Conservation (phyloP, 2,329 filamentous ascomycete species). For the Botryotinia convoluta region DNA sequence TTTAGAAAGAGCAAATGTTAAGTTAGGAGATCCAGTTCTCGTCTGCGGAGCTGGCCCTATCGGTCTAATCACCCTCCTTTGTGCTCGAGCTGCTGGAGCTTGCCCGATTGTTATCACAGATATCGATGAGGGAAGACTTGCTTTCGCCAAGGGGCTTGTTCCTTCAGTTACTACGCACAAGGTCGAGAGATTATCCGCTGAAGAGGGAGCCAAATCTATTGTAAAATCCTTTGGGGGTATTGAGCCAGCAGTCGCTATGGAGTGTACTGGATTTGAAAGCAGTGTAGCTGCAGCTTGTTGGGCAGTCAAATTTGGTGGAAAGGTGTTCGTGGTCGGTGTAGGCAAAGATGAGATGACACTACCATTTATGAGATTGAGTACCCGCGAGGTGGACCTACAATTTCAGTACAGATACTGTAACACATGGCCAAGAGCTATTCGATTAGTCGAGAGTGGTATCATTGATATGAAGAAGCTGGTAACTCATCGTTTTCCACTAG, state of each 20-base stretch:
- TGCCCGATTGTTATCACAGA: conserved; percentile 92
- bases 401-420: conserved; percentile 97
- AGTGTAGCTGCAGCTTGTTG: conserved; percentile 84
- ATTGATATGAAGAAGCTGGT: conserved; percentile 79
- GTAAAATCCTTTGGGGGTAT: conserved; percentile 70
- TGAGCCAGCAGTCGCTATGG: conserved; percentile 78
- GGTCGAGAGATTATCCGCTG: conserved; percentile 63
- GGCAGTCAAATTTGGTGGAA: conserved; percentile 90
- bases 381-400: conserved; percentile 88
- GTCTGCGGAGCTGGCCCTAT: conserved; percentile 94
- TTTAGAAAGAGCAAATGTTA: conserved; percentile 76
- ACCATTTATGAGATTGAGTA: conserved; percentile 90
- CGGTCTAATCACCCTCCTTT: conserved; percentile 83
- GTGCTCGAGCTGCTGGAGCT: conserved; percentile 80
- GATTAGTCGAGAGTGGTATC: conserved; percentile 79
- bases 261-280: conserved; percentile 93
- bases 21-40: conserved; percentile 81
- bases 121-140: conserved; percentile 80
- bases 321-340: conserved; percentile 94
- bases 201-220: conserved; percentile 68
- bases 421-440: conserved; percentile 92
- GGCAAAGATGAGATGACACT: conserved; percentile 94
- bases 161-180: conserved; percentile 79
- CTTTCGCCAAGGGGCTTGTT: conserved; percentile 80
- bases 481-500: conserved; percentile 81